phyloP scores from a whole-genome alignment of 352 stramenopile species.

The Phytopythium kandeliae region DNA sequence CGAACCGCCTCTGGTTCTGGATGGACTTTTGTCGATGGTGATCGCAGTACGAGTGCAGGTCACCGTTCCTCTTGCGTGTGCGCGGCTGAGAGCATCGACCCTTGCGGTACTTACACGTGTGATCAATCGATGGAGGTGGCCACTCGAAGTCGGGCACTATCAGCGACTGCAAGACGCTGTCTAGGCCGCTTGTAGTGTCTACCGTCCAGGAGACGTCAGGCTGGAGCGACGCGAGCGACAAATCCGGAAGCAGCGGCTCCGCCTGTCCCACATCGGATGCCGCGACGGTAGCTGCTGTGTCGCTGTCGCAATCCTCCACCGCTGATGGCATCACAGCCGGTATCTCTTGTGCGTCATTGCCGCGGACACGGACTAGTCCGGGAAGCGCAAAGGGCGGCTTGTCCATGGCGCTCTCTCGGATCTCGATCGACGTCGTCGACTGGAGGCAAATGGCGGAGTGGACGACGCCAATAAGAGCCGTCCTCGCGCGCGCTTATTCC shows the following conservation, averaged over 20 bases:
- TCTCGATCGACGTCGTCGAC: not conserved
- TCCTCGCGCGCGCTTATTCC: not conserved
- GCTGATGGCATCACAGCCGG: not conserved
- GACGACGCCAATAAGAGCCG: not conserved
- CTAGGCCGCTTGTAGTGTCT: not conserved
- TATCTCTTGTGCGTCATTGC: not conserved
- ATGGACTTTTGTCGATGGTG: slow-evolving; percentile 52
- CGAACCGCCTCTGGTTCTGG: slow-evolving; percentile 51
- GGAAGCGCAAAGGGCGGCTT: not conserved
- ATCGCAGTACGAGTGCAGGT: slow-evolving; percentile 57
- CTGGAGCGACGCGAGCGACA: not conserved
- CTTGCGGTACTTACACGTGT: slow-evolving; percentile 26
- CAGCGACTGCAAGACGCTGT: not conserved
- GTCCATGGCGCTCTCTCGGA: not conserved
- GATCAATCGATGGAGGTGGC: not conserved
- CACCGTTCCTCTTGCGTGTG: slow-evolving; percentile 60
- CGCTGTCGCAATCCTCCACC: not conserved
- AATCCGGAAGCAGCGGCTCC: not conserved
- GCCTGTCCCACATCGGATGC: not conserved
- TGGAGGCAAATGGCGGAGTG: not conserved
- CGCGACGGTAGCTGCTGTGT: not conserved
- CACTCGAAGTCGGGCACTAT: not conserved
- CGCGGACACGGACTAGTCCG: not conserved
- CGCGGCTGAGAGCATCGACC: slow-evolving; percentile 47
- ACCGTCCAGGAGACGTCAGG: not conserved